Percentiles rank a stretch among this genome's conserved stretches.
These are phyloP conservation scores for Lagenidium sp. DNA, from an alignment of 352 stramenopile species.

Conservation along the genomic window DNA sequence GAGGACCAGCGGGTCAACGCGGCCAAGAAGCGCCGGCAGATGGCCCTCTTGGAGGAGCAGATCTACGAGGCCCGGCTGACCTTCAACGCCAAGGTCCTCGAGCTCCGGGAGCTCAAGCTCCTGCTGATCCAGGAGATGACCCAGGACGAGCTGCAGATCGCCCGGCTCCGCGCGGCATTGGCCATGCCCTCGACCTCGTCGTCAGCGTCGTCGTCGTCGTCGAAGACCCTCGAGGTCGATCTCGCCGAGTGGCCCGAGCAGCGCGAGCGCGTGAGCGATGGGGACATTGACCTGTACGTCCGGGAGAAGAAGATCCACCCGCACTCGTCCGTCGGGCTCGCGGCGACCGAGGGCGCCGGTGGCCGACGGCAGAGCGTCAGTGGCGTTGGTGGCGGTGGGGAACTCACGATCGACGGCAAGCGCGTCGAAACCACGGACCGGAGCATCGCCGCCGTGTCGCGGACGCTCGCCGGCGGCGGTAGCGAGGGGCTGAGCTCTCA, in stretches of 20 bases:
- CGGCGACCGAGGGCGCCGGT: not conserved
- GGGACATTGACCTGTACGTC: slow-evolving; percentile 68
- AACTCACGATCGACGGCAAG: not conserved
- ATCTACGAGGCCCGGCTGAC: slow-evolving; percentile 70
- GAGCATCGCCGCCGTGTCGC: slow-evolving; percentile 14
- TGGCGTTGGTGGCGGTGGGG: not conserved
- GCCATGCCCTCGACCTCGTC: slow-evolving; percentile 1
- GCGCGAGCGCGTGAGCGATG: slow-evolving; percentile 67
- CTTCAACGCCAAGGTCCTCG: slow-evolving; percentile 89
- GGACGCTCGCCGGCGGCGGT: not conserved
- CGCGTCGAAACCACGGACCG: slow-evolving; percentile 15
- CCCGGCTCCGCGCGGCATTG: slow-evolving; percentile 36
- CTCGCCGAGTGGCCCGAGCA: slow-evolving; percentile 86
- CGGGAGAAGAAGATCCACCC: slow-evolving; percentile 37
- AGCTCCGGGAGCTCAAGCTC: slow-evolving; percentile 85
- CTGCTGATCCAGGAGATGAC: slow-evolving; percentile 68
- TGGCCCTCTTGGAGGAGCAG: slow-evolving; percentile 74
- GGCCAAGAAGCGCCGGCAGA: slow-evolving; percentile 83
- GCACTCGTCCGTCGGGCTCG: slow-evolving; percentile 20
- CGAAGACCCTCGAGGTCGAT: slow-evolving; percentile 32
- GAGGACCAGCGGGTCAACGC: slow-evolving; percentile 86
- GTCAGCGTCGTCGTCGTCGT: not conserved
- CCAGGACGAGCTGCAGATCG: slow-evolving; percentile 39
- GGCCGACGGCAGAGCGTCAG: not conserved
- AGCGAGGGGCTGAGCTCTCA: too few species aligned